Base-by-base conservation (phyloP, 371 early-diverging fungal genomes). In the Furculomyces boomerangus region DNA sequence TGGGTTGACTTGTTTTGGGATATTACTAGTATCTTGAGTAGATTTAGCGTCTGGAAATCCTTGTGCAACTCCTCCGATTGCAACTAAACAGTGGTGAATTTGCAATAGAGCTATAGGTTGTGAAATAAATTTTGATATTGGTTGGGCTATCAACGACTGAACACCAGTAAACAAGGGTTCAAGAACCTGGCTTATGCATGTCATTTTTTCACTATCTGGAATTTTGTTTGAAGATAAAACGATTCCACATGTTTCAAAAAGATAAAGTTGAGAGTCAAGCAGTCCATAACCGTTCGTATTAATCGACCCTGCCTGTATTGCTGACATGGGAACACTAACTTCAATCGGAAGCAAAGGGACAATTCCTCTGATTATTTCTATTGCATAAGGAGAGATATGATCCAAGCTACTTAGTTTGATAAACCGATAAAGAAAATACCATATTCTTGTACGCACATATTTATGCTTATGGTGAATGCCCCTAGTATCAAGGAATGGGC, bases 181-280 rank as follows among this genome's bases (percentile, higher is more conserved):
- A 54, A 90, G 65, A 31, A 88, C 76, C 50, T 70, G 79, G 62
- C 76, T 75, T 32, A 89, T 72, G 46, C 83, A 80, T 59, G 84
- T 78, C 52, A 79, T 77, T 65, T 89, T 88, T 52, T 81, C 78
- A 54, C 74, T 68, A 18, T 72, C 70, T 50, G 80, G 76, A 37
- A 85, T 71, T 37, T 64, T 65, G 26, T 83, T 81, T 28, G 80
- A 70, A 13, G 94, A 84, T 60, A 93, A 87, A 61, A 92, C 67
- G 54, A 80, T 71, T 25, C 93, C 92, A 49, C 84, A 90, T 2
- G 90, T 81, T 65, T 95, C 96, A 73, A 90, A 93, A 31, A 93
- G 63, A 62, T 84, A 88, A 29, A 88, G 63, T 65, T 93, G 92
- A 54, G 83, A 84, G 59, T 86, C 88, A 62, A 89, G 88, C 37